phyloP scores from a whole-genome alignment of 2,329 filamentous ascomycete genomes.

The Claviceps quebecensis region DNA sequence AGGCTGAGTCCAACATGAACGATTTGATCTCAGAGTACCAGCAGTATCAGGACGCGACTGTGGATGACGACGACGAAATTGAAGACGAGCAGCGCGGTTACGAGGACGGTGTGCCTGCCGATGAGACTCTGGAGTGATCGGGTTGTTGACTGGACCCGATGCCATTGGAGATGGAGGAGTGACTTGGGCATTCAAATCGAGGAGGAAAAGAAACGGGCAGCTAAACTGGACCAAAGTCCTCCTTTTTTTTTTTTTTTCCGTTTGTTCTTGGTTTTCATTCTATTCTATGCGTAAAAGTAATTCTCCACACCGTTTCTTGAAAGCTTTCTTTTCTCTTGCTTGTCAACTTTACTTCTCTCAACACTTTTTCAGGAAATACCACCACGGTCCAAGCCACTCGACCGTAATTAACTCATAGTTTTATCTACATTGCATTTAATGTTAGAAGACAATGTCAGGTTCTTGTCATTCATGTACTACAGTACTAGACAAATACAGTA shows the following conservation, averaged over 20 bases:
- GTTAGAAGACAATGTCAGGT: too few relatives aligned
- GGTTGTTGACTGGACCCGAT: not conserved
- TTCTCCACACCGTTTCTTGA: not conserved
- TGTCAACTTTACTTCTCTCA: not conserved
- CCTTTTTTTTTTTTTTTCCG: not conserved
- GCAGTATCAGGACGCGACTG: slow-evolving; percentile 97
- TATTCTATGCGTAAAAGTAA: not conserved
- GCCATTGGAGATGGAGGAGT: not conserved
- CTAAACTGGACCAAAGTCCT: not conserved
- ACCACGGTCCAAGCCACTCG: not conserved
- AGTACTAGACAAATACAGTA: too few relatives aligned
- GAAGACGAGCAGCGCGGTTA: slow-evolving; percentile 60
- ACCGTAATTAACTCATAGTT: not conserved
- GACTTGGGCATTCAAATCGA: not conserved
- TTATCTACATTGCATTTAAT: not conserved
- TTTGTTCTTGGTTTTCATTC: not conserved
- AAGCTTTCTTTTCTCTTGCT: not conserved
- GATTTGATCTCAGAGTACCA: slow-evolving; percentile 98
- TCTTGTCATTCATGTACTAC: not conserved
- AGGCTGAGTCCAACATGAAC: slow-evolving; percentile 99
- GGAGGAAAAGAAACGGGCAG: not conserved
- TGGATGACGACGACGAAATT: slow-evolving; percentile 93
- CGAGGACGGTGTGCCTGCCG: slow-evolving; percentile 59
- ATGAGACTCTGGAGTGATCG: slow-evolving; percentile 23
- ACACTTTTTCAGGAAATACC: not conserved